phyloP scores from a whole-genome alignment of 1,284 basidiomycete species.

The Cutaneotrichosporon cutaneum region DNA sequence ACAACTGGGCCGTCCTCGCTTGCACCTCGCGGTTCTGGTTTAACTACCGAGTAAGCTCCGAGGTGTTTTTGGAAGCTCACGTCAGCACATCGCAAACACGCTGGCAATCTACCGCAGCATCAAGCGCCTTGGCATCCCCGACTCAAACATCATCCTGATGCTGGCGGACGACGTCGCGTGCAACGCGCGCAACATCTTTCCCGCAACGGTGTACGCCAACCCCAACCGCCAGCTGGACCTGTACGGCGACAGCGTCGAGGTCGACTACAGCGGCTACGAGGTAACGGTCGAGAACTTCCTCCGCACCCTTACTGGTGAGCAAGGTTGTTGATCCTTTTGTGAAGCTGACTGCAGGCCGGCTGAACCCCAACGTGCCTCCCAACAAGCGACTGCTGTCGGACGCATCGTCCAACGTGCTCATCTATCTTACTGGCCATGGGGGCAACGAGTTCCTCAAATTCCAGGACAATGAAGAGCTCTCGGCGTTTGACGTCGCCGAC shows the following conservation, averaged over 20 bases:
- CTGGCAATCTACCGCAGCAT: slow-evolving; percentile 99
- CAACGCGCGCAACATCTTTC: slow-evolving; percentile 86
- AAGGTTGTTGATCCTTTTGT: not conserved
- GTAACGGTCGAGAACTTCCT: slow-evolving; percentile 97
- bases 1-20: slow-evolving; percentile 98
- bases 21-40: slow-evolving; percentile 96
- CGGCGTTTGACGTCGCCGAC: slow-evolving; percentile 91
- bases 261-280: slow-evolving; percentile 96
- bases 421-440: slow-evolving; percentile 98
- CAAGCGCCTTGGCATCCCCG: slow-evolving; percentile 94
- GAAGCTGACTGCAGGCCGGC: slow-evolving; percentile 64
- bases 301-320: slow-evolving; percentile 77
- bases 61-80: not conserved
- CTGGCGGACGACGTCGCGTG: slow-evolving; percentile 95
- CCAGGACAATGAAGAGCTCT: slow-evolving; percentile 97
- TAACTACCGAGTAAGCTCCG: slow-evolving; percentile 82
- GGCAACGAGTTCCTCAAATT: slow-evolving; percentile 99
- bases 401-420: slow-evolving; percentile 88
- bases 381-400: slow-evolving; percentile 90
- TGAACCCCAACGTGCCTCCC: slow-evolving; percentile 68
- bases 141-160: slow-evolving; percentile 98
- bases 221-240: slow-evolving; percentile 75
- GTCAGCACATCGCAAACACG: slow-evolving; percentile 94
- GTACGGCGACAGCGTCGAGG: slow-evolving; percentile 95
- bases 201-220: slow-evolving; percentile 86